Evolutionary conservation across 495 filamentous ascomycete genomes (phyloP), one percentile per base, ranked within the genome.

Genomic region (Penicilliopsis zonata): DNA sequence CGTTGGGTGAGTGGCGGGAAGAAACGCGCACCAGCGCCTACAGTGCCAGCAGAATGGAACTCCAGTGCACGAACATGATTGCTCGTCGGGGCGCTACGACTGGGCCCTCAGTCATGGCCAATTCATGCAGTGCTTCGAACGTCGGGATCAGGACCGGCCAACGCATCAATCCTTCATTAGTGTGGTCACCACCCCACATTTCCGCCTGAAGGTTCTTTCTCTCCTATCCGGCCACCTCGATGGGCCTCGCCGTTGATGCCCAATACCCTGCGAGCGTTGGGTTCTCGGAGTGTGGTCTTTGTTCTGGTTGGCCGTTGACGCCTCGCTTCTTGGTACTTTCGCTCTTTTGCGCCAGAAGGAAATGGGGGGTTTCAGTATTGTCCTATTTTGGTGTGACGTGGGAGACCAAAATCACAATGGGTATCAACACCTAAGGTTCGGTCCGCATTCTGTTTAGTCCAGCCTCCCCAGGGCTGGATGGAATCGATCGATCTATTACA

Each of bases 231-330:
- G 41, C 35, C 44, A 50, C 52, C 36, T 31, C 30, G 31, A 42
- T 35, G 33, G 37, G 36, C 39, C 34, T 21, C n/a, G 20, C 31
- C 23, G 27, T 62, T 64, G 58, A 52, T 64, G 59, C 60, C 60
- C 60, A 64, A 64, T 56, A 46, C 15, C 29, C 30, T 28, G 35
- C 41, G 43, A 46, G 47, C 41, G 40, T 44, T 36, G 35, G 21
- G 21, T 50, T 43, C 56, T 58, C 57, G 54, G 56, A 40, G 36
- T n/a, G n/a, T n/a, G n/a, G n/a, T n/a, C n/a, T n/a, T 38, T 44
- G 33, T 37, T 35, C 40, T 34, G 26, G 37, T 43, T 43, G 33
- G 36, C 36, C 38, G 40, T 52, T 27, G 37, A 56, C 21, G 47
- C 41, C 14, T 33, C 41, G 35, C 45, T 34, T 30, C 40, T 43